These are phyloP conservation scores for Exserohilum turcica DNA, from an alignment of 2,329 filamentous ascomycete genomes.

Conservation along the genomic window DNA sequence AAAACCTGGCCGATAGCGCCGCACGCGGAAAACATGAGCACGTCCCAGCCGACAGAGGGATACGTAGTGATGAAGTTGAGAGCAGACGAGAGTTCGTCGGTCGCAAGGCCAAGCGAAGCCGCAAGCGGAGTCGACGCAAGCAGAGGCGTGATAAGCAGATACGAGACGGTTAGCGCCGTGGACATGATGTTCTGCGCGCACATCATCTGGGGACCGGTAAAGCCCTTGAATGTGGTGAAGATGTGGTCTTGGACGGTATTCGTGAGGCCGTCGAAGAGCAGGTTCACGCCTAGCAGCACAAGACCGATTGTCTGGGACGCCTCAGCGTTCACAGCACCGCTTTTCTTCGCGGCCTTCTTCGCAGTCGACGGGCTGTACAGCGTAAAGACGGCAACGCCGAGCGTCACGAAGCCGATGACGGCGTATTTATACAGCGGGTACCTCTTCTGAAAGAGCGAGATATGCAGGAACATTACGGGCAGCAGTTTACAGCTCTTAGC, in stretches of 20 bases:
- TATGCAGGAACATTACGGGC: constrained; percentile 97
- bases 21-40: constrained; percentile 86
- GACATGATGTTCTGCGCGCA: constrained; percentile 92
- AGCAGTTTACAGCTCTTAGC: constrained; percentile 98
- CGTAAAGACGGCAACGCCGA: constrained; percentile 93
- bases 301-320: constrained; percentile 76
- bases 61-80: constrained; percentile 79
- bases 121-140: constrained; percentile 65
- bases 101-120: constrained; percentile 49
- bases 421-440: constrained; percentile 97
- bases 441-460: constrained; percentile 84
- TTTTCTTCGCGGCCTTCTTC: constrained; percentile 46
- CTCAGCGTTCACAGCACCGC: constrained; percentile 60
- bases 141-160: constrained; percentile 79
- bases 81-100: constrained; percentile 73
- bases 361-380: constrained; percentile 68
- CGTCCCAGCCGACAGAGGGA: constrained; percentile 82
- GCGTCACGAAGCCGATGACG: constrained; percentile 87
- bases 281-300: constrained; percentile 81
- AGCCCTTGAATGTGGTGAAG: constrained; percentile 76
- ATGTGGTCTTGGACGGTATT: constrained; percentile 97
- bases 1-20: constrained; percentile 95
- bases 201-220: constrained; percentile 98
- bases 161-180: constrained; percentile 74
- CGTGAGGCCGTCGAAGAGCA: constrained; percentile 93